phyloP scores from a whole-genome alignment of 495 filamentous ascomycete species.

The Aspergillus nidulans region DNA sequence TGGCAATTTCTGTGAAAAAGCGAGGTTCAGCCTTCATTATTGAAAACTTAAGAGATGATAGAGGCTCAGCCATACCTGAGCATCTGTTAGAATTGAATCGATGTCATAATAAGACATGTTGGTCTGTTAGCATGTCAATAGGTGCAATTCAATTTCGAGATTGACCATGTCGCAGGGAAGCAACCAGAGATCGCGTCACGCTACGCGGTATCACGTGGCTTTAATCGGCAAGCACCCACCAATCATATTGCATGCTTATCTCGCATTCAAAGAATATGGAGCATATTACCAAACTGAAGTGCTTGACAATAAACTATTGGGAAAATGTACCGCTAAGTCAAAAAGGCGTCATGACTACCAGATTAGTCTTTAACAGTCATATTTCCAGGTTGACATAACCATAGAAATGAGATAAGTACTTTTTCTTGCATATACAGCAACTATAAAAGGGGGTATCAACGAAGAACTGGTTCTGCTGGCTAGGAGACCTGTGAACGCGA shows the following conservation, averaged over 20 bases:
- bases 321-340: neutral
- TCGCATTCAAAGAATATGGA: too few relatives aligned
- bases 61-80: slow-evolving; percentile 54
- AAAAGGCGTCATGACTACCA: too few relatives aligned
- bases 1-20: slow-evolving; percentile 71
- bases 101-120: slow-evolving; percentile 86
- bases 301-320: too few relatives aligned
- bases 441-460: too few relatives aligned
- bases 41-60: neutral
- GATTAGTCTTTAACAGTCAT: too few relatives aligned
- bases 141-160: neutral
- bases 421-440: too few relatives aligned
- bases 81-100: slow-evolving; percentile 88
- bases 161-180: neutral
- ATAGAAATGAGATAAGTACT: too few relatives aligned
- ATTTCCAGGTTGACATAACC: too few relatives aligned
- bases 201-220: slow-evolving; percentile 4
- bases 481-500: too few relatives aligned
- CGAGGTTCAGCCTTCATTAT: neutral
- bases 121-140: neutral
- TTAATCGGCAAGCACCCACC: neutral
- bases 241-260: slow-evolving; percentile 7
- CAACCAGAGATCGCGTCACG: slow-evolving; percentile 2
- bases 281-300: neutral
- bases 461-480: too few relatives aligned